Evolutionary conservation across 1,284 basidiomycete species (phyloP).

Genomic region (Irpex lacteus): DNA sequence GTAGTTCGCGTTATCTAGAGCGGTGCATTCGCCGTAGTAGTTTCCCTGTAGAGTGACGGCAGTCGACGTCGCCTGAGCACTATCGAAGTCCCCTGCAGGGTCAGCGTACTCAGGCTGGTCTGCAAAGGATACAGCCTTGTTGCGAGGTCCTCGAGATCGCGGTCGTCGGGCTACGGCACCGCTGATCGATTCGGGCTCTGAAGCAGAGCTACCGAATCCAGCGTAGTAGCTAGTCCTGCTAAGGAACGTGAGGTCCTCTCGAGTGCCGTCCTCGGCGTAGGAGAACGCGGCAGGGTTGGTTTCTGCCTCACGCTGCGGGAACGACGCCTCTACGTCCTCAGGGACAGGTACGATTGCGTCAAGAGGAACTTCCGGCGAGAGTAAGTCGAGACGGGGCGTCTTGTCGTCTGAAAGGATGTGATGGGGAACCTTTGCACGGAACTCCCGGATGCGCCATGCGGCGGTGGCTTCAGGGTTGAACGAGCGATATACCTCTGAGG

Average conservation of each 20-base stretch:
- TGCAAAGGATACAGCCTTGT: too few species aligned
- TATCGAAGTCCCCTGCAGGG: background rate
- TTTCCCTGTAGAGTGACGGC: too few species aligned
- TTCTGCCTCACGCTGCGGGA: background rate
- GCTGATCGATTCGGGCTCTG: background rate
- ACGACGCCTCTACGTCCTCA: background rate
- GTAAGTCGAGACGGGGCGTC: background rate
- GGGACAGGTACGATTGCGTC: background rate
- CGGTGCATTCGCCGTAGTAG: too few species aligned
- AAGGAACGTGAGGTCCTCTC: background rate
- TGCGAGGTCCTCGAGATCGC: too few species aligned
- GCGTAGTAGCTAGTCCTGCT: background rate
- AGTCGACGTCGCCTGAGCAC: background rate
- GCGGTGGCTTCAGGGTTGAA: background rate
- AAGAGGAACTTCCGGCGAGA: background rate
- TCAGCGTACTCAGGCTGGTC: background rate
- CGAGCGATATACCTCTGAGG: background rate
- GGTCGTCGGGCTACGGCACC: background rate
- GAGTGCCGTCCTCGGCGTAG: background rate
- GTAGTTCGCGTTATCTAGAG: too few species aligned
- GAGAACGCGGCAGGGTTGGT: background rate
- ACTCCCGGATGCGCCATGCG: background rate
- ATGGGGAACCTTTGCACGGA: background rate
- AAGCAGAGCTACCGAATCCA: background rate
- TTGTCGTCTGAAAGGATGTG: background rate